These are phyloP conservation scores for Elongisporangium anandrum DNA, from an alignment of 352 stramenopile species.

Conservation along the genomic window DNA sequence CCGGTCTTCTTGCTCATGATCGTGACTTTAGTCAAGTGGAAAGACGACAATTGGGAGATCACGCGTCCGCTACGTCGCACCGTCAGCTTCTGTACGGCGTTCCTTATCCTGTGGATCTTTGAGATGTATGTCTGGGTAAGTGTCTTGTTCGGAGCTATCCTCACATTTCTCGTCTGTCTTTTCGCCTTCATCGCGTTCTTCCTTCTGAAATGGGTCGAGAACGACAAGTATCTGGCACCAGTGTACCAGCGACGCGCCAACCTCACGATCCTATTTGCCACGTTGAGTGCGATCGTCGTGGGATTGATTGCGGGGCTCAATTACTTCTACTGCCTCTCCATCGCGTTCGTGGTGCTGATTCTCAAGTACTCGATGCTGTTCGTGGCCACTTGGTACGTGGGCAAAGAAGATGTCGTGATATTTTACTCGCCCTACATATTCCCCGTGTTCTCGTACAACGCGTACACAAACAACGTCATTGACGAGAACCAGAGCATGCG, in stretches of 20 bases:
- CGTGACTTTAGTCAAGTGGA: slow-evolving; percentile 74
- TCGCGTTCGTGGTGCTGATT: slow-evolving; percentile 79
- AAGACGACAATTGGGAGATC: slow-evolving; percentile 64
- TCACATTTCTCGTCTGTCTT: slow-evolving; percentile 55
- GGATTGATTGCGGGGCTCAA: slow-evolving; percentile 45
- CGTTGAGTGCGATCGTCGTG: slow-evolving; percentile 29
- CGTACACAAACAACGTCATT: slow-evolving; percentile 88
- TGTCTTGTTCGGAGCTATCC: slow-evolving; percentile 40
- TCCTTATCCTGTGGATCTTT: slow-evolving; percentile 59
- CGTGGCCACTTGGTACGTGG: slow-evolving; percentile 52
- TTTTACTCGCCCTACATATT: slow-evolving; percentile 90
- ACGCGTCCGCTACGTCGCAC: slow-evolving; percentile 39
- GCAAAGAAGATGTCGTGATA: slow-evolving; percentile 53
- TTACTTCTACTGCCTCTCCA: slow-evolving; percentile 84
- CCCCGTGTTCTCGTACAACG: slow-evolving; percentile 89
- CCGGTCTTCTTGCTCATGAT: slow-evolving; percentile 71
- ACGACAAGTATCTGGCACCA: slow-evolving; percentile 76
- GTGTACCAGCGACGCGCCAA: slow-evolving; percentile 51
- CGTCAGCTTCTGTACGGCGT: slow-evolving; percentile 21
- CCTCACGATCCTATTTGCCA: slow-evolving; percentile 31
- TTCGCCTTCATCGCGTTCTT: slow-evolving; percentile 78
- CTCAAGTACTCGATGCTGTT: slow-evolving; percentile 71
- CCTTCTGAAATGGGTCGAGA: slow-evolving; percentile 79
- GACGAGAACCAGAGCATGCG: slow-evolving; percentile 75
- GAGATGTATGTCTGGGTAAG: slow-evolving; percentile 75